Percentiles rank a stretch among this genome's conserved stretches.
These are phyloP conservation scores for Botryotinia globosa DNA, from an alignment of 2,329 filamentous ascomycete genomes.

Conservation along the genomic window DNA sequence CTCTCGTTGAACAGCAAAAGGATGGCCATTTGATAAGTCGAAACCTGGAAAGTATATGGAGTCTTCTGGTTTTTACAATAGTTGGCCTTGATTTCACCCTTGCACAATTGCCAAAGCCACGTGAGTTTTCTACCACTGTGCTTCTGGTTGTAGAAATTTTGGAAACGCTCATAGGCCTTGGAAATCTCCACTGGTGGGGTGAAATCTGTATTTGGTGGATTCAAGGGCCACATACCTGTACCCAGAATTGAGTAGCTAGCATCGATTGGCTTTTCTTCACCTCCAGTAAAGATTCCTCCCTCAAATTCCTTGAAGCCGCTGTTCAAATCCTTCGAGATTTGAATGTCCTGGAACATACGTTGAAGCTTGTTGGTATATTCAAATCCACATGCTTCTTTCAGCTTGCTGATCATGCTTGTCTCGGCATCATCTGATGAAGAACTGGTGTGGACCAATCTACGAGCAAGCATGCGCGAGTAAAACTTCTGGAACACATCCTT, in stretches of 20 bases:
- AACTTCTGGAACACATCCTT: conserved; percentile 99
- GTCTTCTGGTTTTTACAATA: conserved; percentile 89
- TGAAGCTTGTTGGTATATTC: conserved; percentile 99
- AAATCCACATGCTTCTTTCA: conserved; percentile 97
- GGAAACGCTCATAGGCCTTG: conserved; percentile 85
- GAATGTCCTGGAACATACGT: conserved; percentile 99
- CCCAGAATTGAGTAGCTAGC: conserved; percentile 90
- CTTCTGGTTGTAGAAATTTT: conserved; percentile 91
- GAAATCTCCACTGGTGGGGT: conserved; percentile 81
- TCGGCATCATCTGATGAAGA: conserved; percentile 97
- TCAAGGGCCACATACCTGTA: conserved; percentile 95
- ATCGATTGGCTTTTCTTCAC: conserved; percentile 68
- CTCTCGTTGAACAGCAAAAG: conserved; percentile 91
- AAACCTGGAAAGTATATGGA: conserved; percentile 95
- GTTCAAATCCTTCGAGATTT: conserved; percentile 97
- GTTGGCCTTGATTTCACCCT: conserved; percentile 91
- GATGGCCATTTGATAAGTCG: conserved; percentile 96
- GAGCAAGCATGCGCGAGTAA: conserved; percentile 94
- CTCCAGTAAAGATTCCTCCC: conserved; percentile 59
- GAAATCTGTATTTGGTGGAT: conserved; percentile 82
- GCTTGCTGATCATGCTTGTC: conserved; percentile 98
- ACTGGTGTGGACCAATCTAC: conserved; percentile 89
- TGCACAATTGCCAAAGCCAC: conserved; percentile 98
- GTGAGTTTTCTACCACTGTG: conserved; percentile 95
- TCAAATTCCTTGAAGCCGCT: conserved; percentile 80